These are phyloP conservation scores for Hanseniaspora nectarophila DNA, from an alignment of 805 yeast species.

Conservation along the genomic window DNA sequence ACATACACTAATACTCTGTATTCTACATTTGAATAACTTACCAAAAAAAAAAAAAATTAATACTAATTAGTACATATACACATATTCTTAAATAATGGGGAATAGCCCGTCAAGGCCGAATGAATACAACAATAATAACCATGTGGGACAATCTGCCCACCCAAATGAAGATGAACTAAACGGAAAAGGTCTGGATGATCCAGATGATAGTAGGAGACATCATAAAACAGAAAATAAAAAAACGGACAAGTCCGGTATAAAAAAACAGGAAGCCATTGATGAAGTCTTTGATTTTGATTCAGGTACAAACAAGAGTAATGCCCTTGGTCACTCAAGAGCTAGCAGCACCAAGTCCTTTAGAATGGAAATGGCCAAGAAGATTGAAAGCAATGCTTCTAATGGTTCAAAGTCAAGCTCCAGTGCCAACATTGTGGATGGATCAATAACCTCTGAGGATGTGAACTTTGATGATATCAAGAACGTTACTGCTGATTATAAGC, in stretches of 20 bases:
- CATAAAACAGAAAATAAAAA: slow-evolving; percentile 17
- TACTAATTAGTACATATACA: no score
- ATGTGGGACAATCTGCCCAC: slow-evolving; percentile 21
- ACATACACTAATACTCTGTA: no score
- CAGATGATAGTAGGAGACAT: slow-evolving; percentile 37
- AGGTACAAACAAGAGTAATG: slow-evolving; percentile 25
- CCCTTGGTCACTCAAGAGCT: not conserved
- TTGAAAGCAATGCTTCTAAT: not conserved
- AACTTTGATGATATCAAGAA: not conserved
- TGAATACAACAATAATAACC: slow-evolving; percentile 27
- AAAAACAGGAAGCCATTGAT: slow-evolving; percentile 13
- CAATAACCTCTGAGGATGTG: not conserved
- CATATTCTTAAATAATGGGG: slow-evolving; percentile 35
- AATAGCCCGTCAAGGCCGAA: slow-evolving; percentile 47
- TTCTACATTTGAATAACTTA: not conserved
- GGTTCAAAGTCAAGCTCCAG: slow-evolving; percentile 1
- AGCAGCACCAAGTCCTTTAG: slow-evolving; percentile 15
- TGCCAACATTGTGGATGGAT: not conserved
- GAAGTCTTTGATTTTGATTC: slow-evolving; percentile 26
- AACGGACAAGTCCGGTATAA: slow-evolving; percentile 15
- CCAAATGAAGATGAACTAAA: slow-evolving; percentile 19
- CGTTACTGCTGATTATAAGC: slow-evolving; percentile 2
- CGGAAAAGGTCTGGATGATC: slow-evolving; percentile 22
- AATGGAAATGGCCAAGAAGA: not conserved
- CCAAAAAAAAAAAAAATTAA: not conserved